phyloP scores from a whole-genome alignment of 225 moss, liverwort and hornwort genomes.

The Neckera pumila region DNA sequence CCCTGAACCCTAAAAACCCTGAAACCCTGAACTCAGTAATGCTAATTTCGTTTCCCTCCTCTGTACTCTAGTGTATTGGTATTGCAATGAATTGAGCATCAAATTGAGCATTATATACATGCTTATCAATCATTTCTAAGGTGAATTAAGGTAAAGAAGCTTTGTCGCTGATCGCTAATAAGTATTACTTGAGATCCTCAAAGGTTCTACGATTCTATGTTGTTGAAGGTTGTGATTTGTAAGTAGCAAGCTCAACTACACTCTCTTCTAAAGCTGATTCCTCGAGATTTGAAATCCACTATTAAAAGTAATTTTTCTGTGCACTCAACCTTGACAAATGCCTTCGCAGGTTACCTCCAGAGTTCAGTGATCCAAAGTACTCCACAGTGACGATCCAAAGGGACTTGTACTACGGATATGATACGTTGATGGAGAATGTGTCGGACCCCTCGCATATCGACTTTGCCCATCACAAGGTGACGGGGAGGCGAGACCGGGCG shows the following conservation, averaged over 20 bases:
- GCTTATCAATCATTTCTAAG: background rate
- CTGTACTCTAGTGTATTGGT: background rate
- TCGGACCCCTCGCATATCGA: slow-evolving; percentile 89
- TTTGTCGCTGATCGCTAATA: background rate
- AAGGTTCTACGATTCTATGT: background rate
- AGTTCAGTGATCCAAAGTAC: slow-evolving; percentile 66
- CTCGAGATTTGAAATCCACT: background rate
- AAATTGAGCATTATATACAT: background rate
- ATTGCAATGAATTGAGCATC: background rate
- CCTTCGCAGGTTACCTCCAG: slow-evolving; percentile 64
- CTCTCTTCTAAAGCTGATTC: background rate
- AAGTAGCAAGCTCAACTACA: background rate
- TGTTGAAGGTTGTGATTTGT: background rate
- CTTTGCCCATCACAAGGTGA: slow-evolving; percentile 89
- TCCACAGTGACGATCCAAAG: slow-evolving; percentile 88
- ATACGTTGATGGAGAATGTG: slow-evolving; percentile 88
- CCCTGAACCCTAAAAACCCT: background rate
- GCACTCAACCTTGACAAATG: background rate
- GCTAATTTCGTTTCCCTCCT: background rate
- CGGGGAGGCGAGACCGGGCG: slow-evolving; percentile 74
- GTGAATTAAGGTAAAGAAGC: background rate
- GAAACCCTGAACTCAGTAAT: background rate
- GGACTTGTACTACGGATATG: slow-evolving; percentile 79
- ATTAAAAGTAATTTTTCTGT: background rate
- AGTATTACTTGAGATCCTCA: background rate